Percentiles rank a stretch among this genome's conserved stretches.
phyloP scores from a whole-genome alignment of 208 protist species.

The Strigomonas galati region DNA sequence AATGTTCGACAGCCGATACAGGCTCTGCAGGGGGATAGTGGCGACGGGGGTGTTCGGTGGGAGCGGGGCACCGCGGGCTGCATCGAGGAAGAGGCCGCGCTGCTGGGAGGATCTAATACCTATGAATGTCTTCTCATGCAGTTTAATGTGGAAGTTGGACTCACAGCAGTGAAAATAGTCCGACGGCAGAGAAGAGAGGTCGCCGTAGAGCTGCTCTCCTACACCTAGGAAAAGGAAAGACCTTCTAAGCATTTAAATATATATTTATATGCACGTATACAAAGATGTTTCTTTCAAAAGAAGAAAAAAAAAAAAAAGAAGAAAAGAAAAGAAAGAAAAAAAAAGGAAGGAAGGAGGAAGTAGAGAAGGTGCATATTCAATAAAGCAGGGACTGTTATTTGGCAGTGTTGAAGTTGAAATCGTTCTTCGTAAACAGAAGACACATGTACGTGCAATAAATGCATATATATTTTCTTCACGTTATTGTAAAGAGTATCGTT shows the following conservation, averaged over 20 bases:
- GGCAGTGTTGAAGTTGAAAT: too few species aligned
- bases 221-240: constrained; percentile 27
- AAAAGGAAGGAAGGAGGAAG: not conserved
- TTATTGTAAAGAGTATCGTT: too few species aligned
- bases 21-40: constrained; percentile 64
- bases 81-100: constrained; percentile 71
- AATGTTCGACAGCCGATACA: constrained; percentile 77
- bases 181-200: constrained; percentile 55
- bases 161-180: constrained; percentile 72
- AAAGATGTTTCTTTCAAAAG: not conserved
- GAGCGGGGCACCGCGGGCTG: constrained; percentile 22
- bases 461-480: too few species aligned
- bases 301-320: constrained; percentile 10
- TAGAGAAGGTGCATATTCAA: too few species aligned
- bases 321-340: constrained; percentile 1
- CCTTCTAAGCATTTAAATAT: constrained; percentile 44
- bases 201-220: constrained; percentile 72
- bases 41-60: constrained; percentile 74
- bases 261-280: not conserved
- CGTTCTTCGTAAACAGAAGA: not conserved
- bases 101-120: constrained; percentile 80
- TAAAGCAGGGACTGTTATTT: too few species aligned
- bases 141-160: constrained; percentile 53
- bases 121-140: constrained; percentile 79
- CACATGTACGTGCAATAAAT: not conserved